These are phyloP conservation scores for Neurospora sublineolata DNA, from an alignment of 495 filamentous ascomycete species.

Conservation along the genomic window DNA sequence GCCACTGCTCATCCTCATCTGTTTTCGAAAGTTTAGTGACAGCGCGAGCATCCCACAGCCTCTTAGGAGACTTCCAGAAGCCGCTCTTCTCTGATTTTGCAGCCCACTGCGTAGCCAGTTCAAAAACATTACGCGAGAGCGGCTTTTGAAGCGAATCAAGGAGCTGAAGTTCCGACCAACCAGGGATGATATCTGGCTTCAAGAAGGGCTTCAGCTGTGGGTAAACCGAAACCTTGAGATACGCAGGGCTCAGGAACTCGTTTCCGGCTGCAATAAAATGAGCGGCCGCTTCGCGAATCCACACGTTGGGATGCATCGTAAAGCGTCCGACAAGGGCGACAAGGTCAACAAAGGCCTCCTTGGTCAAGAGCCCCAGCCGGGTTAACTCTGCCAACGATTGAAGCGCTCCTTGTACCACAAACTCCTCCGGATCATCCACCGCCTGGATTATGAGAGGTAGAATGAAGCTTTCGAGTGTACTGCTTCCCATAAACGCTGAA, in stretches of 20 bases:
- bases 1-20: slow-evolving; percentile 95
- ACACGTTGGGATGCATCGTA: slow-evolving; percentile 84
- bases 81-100: slow-evolving; percentile 62
- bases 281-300: slow-evolving; percentile 84
- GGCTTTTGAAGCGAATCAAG: slow-evolving; percentile 79
- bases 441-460: slow-evolving; percentile 93
- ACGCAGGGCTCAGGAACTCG: slow-evolving; percentile 67
- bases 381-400: slow-evolving; percentile 85
- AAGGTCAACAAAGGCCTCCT: slow-evolving; percentile 76
- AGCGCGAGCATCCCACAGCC: slow-evolving; percentile 40
- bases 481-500: slow-evolving; percentile 76
- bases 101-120: slow-evolving; percentile 80
- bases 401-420: slow-evolving; percentile 83
- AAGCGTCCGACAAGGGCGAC: slow-evolving; percentile 71
- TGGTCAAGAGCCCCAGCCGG: slow-evolving; percentile 73
- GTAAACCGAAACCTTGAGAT: slow-evolving; percentile 68
- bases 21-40: slow-evolving; percentile 50
- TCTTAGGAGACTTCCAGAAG: slow-evolving; percentile 72
- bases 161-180: slow-evolving; percentile 59
- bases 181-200: slow-evolving; percentile 48
- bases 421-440: slow-evolving; percentile 90
- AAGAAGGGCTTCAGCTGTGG: slow-evolving; percentile 74
- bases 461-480: slow-evolving; percentile 87
- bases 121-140: slow-evolving; percentile 65
- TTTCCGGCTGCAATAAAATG: slow-evolving; percentile 70